Evolutionary conservation across 345 rosid genomes (phyloP), one percentile per base, ranked within the genome.

Genomic region (Mangifera indica): DNA sequence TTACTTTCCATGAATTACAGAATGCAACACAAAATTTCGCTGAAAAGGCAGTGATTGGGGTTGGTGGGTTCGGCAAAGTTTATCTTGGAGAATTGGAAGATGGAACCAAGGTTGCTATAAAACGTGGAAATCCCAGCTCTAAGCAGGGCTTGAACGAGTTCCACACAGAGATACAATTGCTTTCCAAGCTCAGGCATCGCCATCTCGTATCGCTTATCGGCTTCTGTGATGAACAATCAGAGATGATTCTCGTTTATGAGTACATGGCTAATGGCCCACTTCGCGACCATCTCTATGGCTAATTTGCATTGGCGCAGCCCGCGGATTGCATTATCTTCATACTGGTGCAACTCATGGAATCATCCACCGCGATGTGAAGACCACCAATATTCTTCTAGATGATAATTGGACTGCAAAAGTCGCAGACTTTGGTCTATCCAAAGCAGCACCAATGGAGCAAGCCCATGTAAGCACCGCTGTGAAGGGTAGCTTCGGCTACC

Each of bases 211-310:
- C 97, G 3, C 86, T 91, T 1, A 87, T 93, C 8, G 96, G 96
- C 34, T 91, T 91, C 77, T 91, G 92, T 18, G 92, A 93, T 10
- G 92, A 93, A 54, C 74, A 84, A 51, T 63, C 85, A 9, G 97
- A 93, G 80, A 93, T 93, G 98, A 91, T 91, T 61, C 91, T 93
- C n/a, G 97, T 89, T 4, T 93, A 93, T 14, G 93, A 89, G 81
- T 89, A 80, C 82, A 91, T 93, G 98, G 83, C 87, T 22, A 89
- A 93, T 32, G 97, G 98, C 12, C 96, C 97, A 0, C 71, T 89
- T 13, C 93, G 93, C 0, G 97, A 93, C 67, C 97, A 93, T 79
- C 72, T 93, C 48, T 89, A 93, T 53, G 92, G 93, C 45, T 78
- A 60, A 87, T 91, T 40, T 93, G 93, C 78, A 91, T 93, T 0